Evolutionary conservation across 1,284 basidiomycete species (phyloP).

Genomic region (Leccinum griseonigrum): DNA sequence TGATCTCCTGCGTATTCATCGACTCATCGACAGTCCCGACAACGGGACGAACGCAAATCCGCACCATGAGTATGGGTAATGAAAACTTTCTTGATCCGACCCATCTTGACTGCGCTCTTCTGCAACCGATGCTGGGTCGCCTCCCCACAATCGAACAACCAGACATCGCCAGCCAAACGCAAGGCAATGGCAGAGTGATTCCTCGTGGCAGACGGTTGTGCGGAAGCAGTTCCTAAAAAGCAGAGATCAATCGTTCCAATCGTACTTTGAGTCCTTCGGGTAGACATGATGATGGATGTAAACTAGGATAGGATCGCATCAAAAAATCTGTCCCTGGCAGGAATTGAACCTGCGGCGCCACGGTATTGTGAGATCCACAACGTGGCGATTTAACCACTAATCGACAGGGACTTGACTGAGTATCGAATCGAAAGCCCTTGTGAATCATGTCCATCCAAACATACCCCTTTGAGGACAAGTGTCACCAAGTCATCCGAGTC

Average conservation of each 20-base stretch:
- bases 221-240: constrained; percentile 77
- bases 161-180: constrained; percentile 62
- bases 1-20: constrained; percentile 65
- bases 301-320: background rate
- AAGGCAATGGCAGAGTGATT: constrained; percentile 73
- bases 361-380: constrained; percentile 42
- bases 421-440: too few relatives aligned
- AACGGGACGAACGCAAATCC: background rate
- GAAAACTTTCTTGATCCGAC: constrained; percentile 83
- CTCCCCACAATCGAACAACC: constrained; percentile 92
- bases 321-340: constrained; percentile 38
- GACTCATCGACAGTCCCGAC: background rate
- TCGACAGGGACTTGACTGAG: constrained; percentile 47
- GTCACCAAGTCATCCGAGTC: too few relatives aligned
- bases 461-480: too few relatives aligned
- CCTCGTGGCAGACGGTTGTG: constrained; percentile 70
- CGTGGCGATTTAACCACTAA: constrained; percentile 56
- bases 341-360: constrained; percentile 49
- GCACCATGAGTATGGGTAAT: constrained; percentile 90
- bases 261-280: constrained; percentile 10
- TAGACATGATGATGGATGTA: constrained; percentile 8
- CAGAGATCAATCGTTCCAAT: constrained; percentile 54
- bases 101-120: constrained; percentile 70
- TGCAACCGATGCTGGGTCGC: constrained; percentile 83
- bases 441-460: too few relatives aligned